Base-by-base conservation (phyloP, 768 basidiomycete species). In the Calocybe indica region DNA sequence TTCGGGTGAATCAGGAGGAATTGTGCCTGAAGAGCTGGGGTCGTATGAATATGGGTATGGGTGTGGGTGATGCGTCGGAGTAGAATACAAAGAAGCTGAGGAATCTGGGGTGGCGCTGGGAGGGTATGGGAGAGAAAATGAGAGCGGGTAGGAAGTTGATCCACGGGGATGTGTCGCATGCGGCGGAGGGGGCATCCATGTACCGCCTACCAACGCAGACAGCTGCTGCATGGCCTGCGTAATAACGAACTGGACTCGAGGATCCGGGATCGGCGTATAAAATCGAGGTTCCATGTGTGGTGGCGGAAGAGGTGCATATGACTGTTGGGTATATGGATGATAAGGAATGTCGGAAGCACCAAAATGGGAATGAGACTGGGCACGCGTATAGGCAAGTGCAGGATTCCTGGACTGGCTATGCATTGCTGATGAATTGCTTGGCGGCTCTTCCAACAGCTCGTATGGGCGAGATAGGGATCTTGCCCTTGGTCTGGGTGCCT, bases 1-100 rank as follows among this genome's bases (percentile, higher is more conserved):
- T 46, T 72, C 63, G 2, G 79, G 74, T 3, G 79, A 76, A 37
- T 75, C 75, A 5, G 81, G 75, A 4, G 80, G 78, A n/a, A 76
- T 53, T 1, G 72, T 74, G 6, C 70, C 75, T 12, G 80, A 76
- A 43, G 71, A 64, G 36, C 64, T 64, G 2, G 79, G 75, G 46
- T 78, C 67, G 45, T 66, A 74, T 13, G 59, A 46, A 57, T 65
- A 67, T 4, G 72, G 65, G 51, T 72, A 67, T 1, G 64, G 59
- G 46, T 70, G 67, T 12, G 59, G 60, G 52, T 64, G 67, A 43
- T 63, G 66, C 31, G 61, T 66, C 1, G 75, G 72, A 3, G 71
- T 73, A 2, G 62, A 58, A 45, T 66, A 69, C 22, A 60, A 29
- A 3, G 58, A 51, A n/a, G 50, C 42, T 7, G 31, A 22, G 22